phyloP scores from a whole-genome alignment of 192 early-diverging fungal genomes.

The Rhizophagus clarus region DNA sequence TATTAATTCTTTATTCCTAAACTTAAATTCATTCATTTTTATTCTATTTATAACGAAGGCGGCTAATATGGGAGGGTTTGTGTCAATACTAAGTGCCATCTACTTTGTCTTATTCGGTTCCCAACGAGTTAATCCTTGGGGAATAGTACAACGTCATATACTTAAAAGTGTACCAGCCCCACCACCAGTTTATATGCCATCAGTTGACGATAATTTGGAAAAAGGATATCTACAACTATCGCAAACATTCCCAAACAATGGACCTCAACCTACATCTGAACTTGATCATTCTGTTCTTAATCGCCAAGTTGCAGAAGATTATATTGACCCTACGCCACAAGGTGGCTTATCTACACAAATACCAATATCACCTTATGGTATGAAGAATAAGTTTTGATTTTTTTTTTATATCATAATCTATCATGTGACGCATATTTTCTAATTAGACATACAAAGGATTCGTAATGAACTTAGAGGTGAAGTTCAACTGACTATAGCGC shows the following conservation, averaged over 20 bases:
- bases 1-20: background rate
- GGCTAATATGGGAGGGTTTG: slow-evolving; percentile 32
- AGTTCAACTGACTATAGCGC: slow-evolving; percentile 24
- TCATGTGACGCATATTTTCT: background rate
- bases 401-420: too few species aligned
- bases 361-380: background rate
- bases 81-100: slow-evolving; percentile 20
- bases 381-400: background rate
- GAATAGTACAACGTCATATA: slow-evolving; percentile 27
- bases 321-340: background rate
- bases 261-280: background rate
- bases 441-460: background rate
- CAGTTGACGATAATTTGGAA: background rate
- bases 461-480: slow-evolving; percentile 19
- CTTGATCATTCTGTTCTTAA: background rate
- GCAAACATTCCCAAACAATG: too few species aligned
- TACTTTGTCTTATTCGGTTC: slow-evolving; percentile 28
- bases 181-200: background rate
- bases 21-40: background rate
- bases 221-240: background rate
- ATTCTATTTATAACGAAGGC: background rate
- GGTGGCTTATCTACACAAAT: background rate
- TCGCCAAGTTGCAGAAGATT: background rate
- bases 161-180: slow-evolving; percentile 25
- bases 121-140: slow-evolving; percentile 21